Conservation (phyloP, 2,329 filamentous ascomycete species). For the Colletotrichum graminicola region DNA sequence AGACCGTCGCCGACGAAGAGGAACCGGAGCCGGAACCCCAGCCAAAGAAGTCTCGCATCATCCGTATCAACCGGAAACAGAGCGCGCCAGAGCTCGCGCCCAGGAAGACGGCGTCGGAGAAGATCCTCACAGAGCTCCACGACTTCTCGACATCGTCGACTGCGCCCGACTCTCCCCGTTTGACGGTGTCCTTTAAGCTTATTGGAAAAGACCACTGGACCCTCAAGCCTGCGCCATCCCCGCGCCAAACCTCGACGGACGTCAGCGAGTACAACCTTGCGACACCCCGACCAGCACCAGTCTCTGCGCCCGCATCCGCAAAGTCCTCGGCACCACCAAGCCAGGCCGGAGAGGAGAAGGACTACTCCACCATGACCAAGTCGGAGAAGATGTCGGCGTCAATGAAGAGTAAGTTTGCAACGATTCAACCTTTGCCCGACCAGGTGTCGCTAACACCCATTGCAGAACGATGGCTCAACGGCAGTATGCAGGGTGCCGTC, state of each 20-base stretch:
- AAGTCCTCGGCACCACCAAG: slow-evolving; percentile 40
- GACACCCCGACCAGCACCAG: slow-evolving; percentile 31
- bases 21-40: slow-evolving; percentile 51
- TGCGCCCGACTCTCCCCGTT: slow-evolving; percentile 12
- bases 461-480: slow-evolving; percentile 69
- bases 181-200: slow-evolving; percentile 36
- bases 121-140: slow-evolving; percentile 32
- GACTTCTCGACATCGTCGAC: slow-evolving; percentile 21
- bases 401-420: slow-evolving; percentile 69
- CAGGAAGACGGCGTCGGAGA: slow-evolving; percentile 20
- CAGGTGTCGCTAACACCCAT: slow-evolving; percentile 45
- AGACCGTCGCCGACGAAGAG: slow-evolving; percentile 58
- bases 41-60: slow-evolving; percentile 48
- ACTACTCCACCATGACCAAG: slow-evolving; percentile 73
- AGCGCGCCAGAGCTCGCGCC: slow-evolving; percentile 25
- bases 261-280: slow-evolving; percentile 27
- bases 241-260: slow-evolving; percentile 40
- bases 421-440: background rate
- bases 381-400: slow-evolving; percentile 75
- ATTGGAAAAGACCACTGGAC: slow-evolving; percentile 37
- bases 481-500: slow-evolving; percentile 71
- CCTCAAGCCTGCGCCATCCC: slow-evolving; percentile 8
- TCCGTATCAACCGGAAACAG: slow-evolving; percentile 41
- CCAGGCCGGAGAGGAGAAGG: slow-evolving; percentile 59
- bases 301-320: slow-evolving; percentile 40